Percentiles rank a stretch among this genome's conserved stretches.
Conservation (phyloP, 2,329 filamentous ascomycete species). For the Ophiostoma quercus region DNA sequence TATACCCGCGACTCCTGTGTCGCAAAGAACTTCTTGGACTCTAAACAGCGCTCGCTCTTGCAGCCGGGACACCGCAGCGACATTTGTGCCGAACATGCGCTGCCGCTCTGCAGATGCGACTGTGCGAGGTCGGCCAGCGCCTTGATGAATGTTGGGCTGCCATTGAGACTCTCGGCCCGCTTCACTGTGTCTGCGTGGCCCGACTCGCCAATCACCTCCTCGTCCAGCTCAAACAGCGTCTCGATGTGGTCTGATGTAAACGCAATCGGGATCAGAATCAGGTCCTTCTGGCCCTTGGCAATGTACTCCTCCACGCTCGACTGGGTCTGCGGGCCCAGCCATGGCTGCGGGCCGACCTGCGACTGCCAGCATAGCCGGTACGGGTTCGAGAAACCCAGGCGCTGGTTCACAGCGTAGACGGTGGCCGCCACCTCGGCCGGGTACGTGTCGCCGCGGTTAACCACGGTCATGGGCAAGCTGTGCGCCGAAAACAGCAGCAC, state of each 20-base stretch:
- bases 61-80: constrained; percentile 87
- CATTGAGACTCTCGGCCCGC: constrained; percentile 87
- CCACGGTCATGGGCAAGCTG: constrained; percentile 92
- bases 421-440: constrained; percentile 93
- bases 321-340: constrained; percentile 90
- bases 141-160: constrained; percentile 81
- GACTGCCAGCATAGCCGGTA: constrained; percentile 97
- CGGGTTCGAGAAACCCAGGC: constrained; percentile 78
- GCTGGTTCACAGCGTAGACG: constrained; percentile 93
- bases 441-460: constrained; percentile 93
- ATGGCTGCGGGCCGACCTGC: constrained; percentile 90
- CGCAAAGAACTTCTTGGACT: constrained; percentile 66
- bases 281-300: constrained; percentile 82
- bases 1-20: constrained; percentile 18
- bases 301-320: constrained; percentile 85
- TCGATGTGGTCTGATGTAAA: constrained; percentile 99
- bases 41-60: constrained; percentile 79
- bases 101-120: constrained; percentile 65
- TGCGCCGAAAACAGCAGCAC: constrained; percentile 92
- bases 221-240: constrained; percentile 88
- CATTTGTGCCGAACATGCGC: constrained; percentile 75
- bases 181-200: constrained; percentile 75
- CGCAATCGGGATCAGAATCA: constrained; percentile 88
- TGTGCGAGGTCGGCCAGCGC: constrained; percentile 84
- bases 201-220: constrained; percentile 88